These are phyloP conservation scores for Gymnopilus dilepis DNA, from an alignment of 768 basidiomycete genomes.

Conservation along the genomic window DNA sequence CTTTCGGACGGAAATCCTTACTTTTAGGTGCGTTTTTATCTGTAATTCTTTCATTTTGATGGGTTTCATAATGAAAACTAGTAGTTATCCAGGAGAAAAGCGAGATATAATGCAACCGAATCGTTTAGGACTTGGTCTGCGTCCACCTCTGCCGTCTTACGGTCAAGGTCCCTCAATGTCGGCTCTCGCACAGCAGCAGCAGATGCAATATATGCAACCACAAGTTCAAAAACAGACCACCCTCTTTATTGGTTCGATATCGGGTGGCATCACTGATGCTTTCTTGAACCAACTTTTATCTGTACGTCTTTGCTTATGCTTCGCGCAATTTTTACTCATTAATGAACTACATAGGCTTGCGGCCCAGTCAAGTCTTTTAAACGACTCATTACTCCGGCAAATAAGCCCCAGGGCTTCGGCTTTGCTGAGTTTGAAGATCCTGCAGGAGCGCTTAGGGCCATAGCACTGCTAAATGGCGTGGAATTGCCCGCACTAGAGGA, in stretches of 20 bases:
- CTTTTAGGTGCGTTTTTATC: background rate
- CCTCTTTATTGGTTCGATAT: conserved; percentile 94
- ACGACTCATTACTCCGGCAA: conserved; percentile 88
- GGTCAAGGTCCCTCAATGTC: conserved; percentile 93
- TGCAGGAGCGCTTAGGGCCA: conserved; percentile 81
- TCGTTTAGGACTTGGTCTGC: conserved; percentile 87
- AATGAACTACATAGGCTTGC: conserved; percentile 70
- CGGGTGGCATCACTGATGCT: conserved; percentile 85
- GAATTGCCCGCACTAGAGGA: conserved; percentile 59
- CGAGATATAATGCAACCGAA: conserved; percentile 68
- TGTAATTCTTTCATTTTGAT: background rate
- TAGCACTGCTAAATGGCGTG: conserved; percentile 53
- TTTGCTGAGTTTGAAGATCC: conserved; percentile 97
- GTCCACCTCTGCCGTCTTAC: conserved; percentile 85
- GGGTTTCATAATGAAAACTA: background rate
- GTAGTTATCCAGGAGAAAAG: background rate
- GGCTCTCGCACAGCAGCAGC: conserved; percentile 89
- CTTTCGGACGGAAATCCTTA: background rate
- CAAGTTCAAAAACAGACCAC: conserved; percentile 68
- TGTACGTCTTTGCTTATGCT: conserved; percentile 49
- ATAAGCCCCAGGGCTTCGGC: conserved; percentile 95
- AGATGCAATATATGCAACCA: conserved; percentile 70
- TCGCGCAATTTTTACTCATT: background rate
- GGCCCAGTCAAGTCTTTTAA: conserved; percentile 91
- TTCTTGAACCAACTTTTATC: conserved; percentile 80